Base-by-base conservation (phyloP, 371 early-diverging fungal genomes). In the Mortierella sp. region DNA sequence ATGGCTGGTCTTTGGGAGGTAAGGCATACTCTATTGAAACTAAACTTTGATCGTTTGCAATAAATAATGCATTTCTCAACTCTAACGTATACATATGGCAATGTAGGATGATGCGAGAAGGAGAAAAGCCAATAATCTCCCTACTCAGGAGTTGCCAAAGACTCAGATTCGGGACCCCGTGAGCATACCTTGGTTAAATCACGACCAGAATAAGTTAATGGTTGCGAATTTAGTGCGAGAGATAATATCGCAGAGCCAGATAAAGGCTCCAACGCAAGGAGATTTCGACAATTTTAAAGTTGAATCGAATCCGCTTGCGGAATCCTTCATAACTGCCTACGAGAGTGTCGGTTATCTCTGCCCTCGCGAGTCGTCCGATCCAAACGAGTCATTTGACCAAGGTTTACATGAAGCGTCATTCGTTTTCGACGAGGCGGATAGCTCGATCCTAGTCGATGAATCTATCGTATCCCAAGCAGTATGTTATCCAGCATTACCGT, bases 31-130 rank as follows among this genome's bases (percentile, higher is more conserved):
- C 16, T 39, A 9, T 14, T 18, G 20, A 30, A 5, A 20, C 20
- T 11, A 5, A 1, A 30, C 12, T 35, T 54, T 1, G 22, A 12
- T 18, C 22, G 10, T 16, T 47, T n/a, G 20, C 8, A 3, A n/a
- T 20, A 45, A 12, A n/a, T 45, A 37, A 26, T 52, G 18, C 5
- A 10, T 18, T 14, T 30, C 51, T 51, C 14, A 22, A 0, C 9
- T 37, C 32, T 63, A 35, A 59, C 57, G 35, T 11, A 18, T 32
- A n/a, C 24, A 32, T n/a, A 28, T 32, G 24, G 11, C 26, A 16
- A 22, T 51, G 68, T 77, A 77, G 66, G 88, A 88, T 40, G 88
- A 88, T 68, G 83, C 83, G 35, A 51, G 59, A 14, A 69, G 88
- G 18, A 73, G 88, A 28, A 62, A 66, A 28, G 65, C 68, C 6